Base-by-base conservation (phyloP, 2,329 filamentous ascomycete genomes). In the Delphinella strobiligena region DNA sequence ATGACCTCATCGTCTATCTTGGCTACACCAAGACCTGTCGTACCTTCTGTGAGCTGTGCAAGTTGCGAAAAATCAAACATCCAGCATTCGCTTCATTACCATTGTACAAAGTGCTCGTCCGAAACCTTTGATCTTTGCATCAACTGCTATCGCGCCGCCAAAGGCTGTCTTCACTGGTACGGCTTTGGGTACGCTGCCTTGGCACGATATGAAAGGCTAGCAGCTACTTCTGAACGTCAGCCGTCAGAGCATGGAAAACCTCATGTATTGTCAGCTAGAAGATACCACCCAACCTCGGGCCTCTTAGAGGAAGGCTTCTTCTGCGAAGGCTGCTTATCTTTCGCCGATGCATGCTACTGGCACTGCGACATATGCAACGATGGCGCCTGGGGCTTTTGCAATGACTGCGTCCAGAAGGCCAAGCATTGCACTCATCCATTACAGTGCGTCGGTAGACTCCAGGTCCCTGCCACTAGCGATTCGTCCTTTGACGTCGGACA, bases 351-450 rank as follows among this genome's bases (percentile, higher is more conserved):
- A 37, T 91, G 85, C 60, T 93, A 84, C 60, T 96, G 88, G 89
- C 79, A 83, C 46, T 96, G 89, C 58, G 76, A 82, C 43, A 59
- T 71, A 18, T 96, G 89, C 62, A 94, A 94, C 51, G 78, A 91
- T 46, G 89, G 86, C 4, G 88, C 93, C 54, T 96, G 88, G 88
- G 89, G 89, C 0, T 95, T 85, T 56, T 96, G 89, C 61, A 86
- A 88, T 51, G 65, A 71, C 44, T 96, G 89, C 49, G 85, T 94
- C 19, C 88, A 89, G 43, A 78, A 80, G 56, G 87, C 85, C 12
- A 71, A 72, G 44, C 82, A 78, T 44, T 96, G 89, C 60, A 82
- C 79, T 0, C 89, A 96, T 54, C 71, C 82, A 5, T 68, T 96
- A 1, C 66, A 93, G 1, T 85, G 88, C 0, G 66, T 93, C 41